phyloP scores from a whole-genome alignment of 106 monocot species.

The Acanthochlamys bracteata region DNA sequence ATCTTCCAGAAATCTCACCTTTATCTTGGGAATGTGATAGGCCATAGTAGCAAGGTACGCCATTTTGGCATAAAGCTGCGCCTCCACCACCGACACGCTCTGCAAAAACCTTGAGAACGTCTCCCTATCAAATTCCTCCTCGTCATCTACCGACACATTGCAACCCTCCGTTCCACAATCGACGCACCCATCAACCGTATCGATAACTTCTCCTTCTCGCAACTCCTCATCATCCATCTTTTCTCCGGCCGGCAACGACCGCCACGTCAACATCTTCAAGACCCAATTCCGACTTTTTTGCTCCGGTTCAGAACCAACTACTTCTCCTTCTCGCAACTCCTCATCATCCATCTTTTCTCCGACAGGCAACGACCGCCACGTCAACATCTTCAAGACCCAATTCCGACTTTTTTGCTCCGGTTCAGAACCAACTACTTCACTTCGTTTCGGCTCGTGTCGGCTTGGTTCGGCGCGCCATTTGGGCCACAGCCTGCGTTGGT shows the following conservation, averaged over 20 bases:
- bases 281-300: constrained; percentile 23
- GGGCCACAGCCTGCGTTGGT: not conserved
- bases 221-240: not conserved
- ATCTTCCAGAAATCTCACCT: too few species aligned
- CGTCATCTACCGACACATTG: not conserved
- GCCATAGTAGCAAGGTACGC: constrained; percentile 10
- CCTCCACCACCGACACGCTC: constrained; percentile 17
- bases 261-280: constrained; percentile 27
- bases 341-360: constrained; percentile 3
- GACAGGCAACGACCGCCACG: constrained; percentile 13
- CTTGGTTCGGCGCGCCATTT: not conserved
- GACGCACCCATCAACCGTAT: constrained; percentile 11
- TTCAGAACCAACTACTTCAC: not conserved
- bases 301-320: too few species aligned
- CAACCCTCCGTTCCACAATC: constrained; percentile 8
- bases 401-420: not conserved
- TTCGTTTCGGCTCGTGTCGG: not conserved
- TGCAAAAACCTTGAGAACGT: constrained; percentile 23
- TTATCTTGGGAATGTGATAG: constrained; percentile 8
- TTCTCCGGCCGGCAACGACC: constrained; percentile 12
- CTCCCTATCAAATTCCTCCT: constrained; percentile 22
- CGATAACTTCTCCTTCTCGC: not conserved
- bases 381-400: constrained; percentile 39
- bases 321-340: not conserved
- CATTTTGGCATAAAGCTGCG: constrained; percentile 18